phyloP scores from a whole-genome alignment of 768 basidiomycete species.

The Suillus subluteus region DNA sequence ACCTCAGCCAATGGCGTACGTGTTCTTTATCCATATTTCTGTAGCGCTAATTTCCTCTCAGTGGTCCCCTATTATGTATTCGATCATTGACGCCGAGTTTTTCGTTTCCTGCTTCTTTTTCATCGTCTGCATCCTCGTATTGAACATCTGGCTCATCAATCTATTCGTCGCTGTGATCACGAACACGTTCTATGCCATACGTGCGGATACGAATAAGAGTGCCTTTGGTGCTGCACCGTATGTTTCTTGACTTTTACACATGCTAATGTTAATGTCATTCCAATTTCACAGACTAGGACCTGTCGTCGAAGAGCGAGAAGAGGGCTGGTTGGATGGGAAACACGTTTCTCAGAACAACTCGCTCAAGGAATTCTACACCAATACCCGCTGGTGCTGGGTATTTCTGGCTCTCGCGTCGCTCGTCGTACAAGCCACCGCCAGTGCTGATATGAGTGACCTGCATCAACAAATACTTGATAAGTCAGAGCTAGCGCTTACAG shows the following conservation, averaged over 20 bases:
- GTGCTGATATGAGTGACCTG: constrained; percentile 47
- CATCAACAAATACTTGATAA: constrained; percentile 58
- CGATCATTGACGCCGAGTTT: constrained; percentile 87
- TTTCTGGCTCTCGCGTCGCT: constrained; percentile 73
- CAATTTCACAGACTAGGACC: constrained; percentile 36
- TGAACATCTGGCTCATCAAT: constrained; percentile 95
- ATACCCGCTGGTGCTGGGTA: constrained; percentile 76
- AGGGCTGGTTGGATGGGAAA: constrained; percentile 61
- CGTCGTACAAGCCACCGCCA: constrained; percentile 70
- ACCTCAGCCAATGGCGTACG: constrained; percentile 78
- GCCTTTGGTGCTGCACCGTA: constrained; percentile 80
- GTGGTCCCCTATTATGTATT: constrained; percentile 88
- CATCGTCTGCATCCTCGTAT: constrained; percentile 78
- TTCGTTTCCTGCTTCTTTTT: constrained; percentile 88
- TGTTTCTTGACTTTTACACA: constrained; percentile 9
- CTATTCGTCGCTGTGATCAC: constrained; percentile 96
- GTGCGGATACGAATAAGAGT: constrained; percentile 83
- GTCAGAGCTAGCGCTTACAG: constrained; percentile 76
- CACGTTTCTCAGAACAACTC: constrained; percentile 46
- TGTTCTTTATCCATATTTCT: constrained; percentile 16
- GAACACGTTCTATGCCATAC: constrained; percentile 87
- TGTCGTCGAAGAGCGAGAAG: constrained; percentile 60
- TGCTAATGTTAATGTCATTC: constrained; percentile 2
- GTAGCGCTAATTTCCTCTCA: constrained; percentile 27
- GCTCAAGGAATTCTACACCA: constrained; percentile 57